Percentiles rank a stretch among this genome's conserved stretches.
phyloP scores from a whole-genome alignment of 805 yeast genomes.

The Metschnikowia continentalis region DNA sequence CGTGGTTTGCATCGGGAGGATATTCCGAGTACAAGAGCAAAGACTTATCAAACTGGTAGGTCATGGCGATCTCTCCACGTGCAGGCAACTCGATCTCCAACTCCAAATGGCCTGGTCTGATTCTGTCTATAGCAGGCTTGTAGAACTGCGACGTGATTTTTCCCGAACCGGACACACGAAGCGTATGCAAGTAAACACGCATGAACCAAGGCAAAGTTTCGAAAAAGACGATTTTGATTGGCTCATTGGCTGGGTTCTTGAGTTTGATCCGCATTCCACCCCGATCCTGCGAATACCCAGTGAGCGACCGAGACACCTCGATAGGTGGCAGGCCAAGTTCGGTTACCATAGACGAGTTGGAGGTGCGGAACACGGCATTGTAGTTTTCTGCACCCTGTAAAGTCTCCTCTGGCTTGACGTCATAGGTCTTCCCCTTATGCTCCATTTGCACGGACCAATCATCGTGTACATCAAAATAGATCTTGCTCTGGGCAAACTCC shows the following conservation, averaged over 20 bases:
- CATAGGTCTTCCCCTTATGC: conserved; percentile 6
- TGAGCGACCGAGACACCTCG: conserved; percentile 74
- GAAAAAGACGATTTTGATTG: conserved; percentile 55
- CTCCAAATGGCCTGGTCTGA: conserved; percentile 81
- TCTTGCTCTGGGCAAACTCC: conserved; percentile 17
- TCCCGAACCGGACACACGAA: conserved; percentile 30
- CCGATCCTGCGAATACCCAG: conserved; percentile 86
- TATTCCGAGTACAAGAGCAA: conserved; percentile 81
- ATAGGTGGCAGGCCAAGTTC: conserved; percentile 53
- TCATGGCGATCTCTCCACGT: conserved; percentile 51
- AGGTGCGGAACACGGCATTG: conserved; percentile 41
- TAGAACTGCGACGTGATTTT: conserved; percentile 55
- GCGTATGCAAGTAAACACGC: conserved; percentile 73
- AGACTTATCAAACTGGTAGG: conserved; percentile 83
- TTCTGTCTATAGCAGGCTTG: conserved; percentile 74
- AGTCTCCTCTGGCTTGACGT: conserved; percentile 8
- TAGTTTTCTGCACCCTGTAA: conserved; percentile 19
- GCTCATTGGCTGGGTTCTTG: conserved; percentile 53
- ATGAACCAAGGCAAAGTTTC: conserved; percentile 94
- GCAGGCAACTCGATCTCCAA: conserved; percentile 63
- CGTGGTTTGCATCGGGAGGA: conserved; percentile 99
- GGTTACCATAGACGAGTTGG: conserved; percentile 40
- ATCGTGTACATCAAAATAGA: conserved; percentile 34
- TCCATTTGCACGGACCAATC: conserved; percentile 45
- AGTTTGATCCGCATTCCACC: conserved; percentile 85